Evolutionary conservation across 257 asterid genomes (phyloP).

Genomic region (Fraxinus pennsylvanica): DNA sequence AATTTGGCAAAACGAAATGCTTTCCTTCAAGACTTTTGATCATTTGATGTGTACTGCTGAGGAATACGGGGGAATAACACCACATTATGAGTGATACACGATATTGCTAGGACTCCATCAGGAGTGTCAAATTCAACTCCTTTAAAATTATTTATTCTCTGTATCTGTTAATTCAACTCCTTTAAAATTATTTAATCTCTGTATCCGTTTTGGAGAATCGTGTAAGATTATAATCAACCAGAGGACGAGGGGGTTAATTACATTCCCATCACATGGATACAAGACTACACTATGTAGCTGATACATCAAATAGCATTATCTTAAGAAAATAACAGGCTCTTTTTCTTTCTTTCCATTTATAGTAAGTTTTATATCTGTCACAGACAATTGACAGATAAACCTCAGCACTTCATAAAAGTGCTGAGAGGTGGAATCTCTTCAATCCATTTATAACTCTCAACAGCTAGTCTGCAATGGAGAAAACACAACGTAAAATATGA

Average conservation of each 20-base stretch:
- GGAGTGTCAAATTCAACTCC: neutral
- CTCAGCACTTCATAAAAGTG: neutral
- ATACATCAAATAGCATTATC: neutral
- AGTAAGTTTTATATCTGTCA: neutral
- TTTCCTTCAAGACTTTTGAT: neutral
- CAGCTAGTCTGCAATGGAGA: neutral
- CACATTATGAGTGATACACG: neutral
- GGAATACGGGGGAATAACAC: neutral
- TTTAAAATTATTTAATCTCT: neutral
- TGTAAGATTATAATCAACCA: neutral
- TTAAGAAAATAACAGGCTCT: neutral
- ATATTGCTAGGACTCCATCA: neutral
- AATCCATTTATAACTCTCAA: neutral
- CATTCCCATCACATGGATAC: neutral
- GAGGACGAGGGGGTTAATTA: neutral
- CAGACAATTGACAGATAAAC: neutral
- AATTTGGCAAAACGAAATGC: slow-evolving; percentile 1
- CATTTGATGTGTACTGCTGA: slow-evolving; percentile 11
- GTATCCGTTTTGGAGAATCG: neutral
- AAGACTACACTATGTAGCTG: neutral
- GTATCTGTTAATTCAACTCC: neutral
- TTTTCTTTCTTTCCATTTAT: neutral
- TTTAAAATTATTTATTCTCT: neutral
- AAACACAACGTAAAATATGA: neutral
- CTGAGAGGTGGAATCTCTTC: neutral